phyloP scores from a whole-genome alignment of 2,329 filamentous ascomycete species.

The Aspergillus viridinutans region DNA sequence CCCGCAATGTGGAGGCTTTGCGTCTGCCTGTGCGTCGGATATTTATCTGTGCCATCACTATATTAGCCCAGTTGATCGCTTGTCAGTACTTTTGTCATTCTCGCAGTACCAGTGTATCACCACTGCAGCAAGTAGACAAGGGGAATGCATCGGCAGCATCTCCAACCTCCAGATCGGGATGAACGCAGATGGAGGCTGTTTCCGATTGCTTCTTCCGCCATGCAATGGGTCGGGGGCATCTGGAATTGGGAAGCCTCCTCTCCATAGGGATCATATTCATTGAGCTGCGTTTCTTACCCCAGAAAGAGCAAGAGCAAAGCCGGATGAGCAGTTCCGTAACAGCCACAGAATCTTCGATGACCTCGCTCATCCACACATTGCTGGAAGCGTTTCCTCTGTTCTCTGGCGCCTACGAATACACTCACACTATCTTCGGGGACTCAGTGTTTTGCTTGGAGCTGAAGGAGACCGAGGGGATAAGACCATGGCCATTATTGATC shows the following conservation, averaged over 20 bases:
- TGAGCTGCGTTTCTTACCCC: background rate
- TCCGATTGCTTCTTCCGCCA: background rate
- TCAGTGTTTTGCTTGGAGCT: background rate
- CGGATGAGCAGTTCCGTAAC: constrained; percentile 12
- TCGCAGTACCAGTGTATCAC: background rate
- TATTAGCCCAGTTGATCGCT: constrained; percentile 1
- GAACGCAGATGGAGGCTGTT: background rate
- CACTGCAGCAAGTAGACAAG: background rate
- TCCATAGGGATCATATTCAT: background rate
- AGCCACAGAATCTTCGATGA: constrained; percentile 7
- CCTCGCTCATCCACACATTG: constrained; percentile 13
- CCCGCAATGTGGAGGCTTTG: constrained; percentile 10
- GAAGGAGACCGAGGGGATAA: background rate
- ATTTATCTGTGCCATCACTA: constrained; percentile 12
- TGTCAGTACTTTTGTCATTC: constrained; percentile 13
- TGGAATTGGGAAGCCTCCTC: background rate
- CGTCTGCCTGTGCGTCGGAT: constrained; percentile 17
- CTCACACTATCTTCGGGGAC: background rate
- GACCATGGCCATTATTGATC: constrained; percentile 19
- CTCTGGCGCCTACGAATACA: background rate
- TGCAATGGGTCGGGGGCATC: background rate
- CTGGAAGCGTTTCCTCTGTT: constrained; percentile 5
- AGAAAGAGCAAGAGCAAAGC: constrained; percentile 2
- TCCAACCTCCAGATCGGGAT: background rate
- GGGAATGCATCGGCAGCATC: background rate